A percentile compares a stretch with the other conserved stretches of the same genome.
Evolutionary conservation across 192 early-diverging fungal genomes (phyloP).

Genomic region (Entomortierella chlamydospora): DNA sequence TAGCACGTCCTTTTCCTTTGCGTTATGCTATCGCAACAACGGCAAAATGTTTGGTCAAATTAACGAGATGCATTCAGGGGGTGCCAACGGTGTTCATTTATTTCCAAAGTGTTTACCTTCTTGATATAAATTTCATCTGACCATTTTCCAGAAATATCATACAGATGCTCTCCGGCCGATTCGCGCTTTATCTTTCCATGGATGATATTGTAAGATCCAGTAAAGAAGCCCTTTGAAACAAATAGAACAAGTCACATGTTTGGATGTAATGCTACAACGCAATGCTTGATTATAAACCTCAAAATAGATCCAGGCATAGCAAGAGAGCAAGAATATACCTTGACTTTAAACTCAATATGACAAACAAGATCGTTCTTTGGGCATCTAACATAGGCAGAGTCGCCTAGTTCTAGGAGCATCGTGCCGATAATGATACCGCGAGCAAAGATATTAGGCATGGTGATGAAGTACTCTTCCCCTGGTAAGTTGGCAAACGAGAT

Average conservation of each 20-base stretch:
- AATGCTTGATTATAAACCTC: too few relatives aligned
- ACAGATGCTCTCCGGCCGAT: slow-evolving; percentile 79
- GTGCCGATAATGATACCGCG: slow-evolving; percentile 93
- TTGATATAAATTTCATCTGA: slow-evolving; percentile 75
- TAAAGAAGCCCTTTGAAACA: slow-evolving; percentile 73
- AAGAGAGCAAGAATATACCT: slow-evolving; percentile 61
- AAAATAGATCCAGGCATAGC: background rate
- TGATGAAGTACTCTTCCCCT: slow-evolving; percentile 84
- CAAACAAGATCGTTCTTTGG: slow-evolving; percentile 79
- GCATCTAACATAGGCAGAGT: slow-evolving; percentile 80
- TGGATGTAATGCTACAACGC: too few relatives aligned
- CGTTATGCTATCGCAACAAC: slow-evolving; percentile 19
- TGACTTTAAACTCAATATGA: slow-evolving; percentile 91
- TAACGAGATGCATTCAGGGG: too few relatives aligned
- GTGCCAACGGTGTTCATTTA: too few relatives aligned
- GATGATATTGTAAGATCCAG: slow-evolving; percentile 83
- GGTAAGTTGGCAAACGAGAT: slow-evolving; percentile 71
- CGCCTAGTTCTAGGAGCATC: slow-evolving; percentile 94
- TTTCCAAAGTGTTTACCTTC: slow-evolving; percentile 33
- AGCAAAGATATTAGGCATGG: slow-evolving; percentile 94
- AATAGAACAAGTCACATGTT: too few relatives aligned
- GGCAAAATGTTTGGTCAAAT: too few relatives aligned
- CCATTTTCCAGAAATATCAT: slow-evolving; percentile 93
- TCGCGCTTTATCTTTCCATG: slow-evolving; percentile 83
- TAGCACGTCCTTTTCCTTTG: slow-evolving; percentile 65